Evolutionary conservation across 306 rosid species (phyloP).

Genomic region (Glycine latifolia): DNA sequence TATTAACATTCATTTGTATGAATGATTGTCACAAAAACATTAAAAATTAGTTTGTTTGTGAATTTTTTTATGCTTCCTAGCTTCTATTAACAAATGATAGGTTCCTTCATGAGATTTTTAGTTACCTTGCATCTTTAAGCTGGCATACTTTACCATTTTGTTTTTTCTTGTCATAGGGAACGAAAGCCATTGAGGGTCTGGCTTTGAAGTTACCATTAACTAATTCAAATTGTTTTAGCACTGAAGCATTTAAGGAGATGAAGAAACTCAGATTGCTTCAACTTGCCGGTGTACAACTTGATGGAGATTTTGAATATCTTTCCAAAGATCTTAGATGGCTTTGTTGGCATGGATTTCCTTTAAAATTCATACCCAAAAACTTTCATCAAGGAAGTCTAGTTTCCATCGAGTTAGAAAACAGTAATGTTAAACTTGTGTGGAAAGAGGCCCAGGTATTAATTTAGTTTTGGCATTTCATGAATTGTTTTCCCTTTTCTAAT

Average conservation of each 20-base stretch:
- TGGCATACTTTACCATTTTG: not conserved
- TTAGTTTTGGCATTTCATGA: not conserved
- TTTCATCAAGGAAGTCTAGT: not conserved
- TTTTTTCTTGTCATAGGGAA: not conserved
- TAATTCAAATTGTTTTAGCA: not conserved
- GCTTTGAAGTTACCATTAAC: not conserved
- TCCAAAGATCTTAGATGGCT: not conserved
- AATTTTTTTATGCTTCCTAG: not conserved
- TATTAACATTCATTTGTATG: not conserved
- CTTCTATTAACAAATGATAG: not conserved
- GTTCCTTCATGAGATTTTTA: not conserved
- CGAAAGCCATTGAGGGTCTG: constrained; percentile 17
- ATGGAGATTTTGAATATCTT: not conserved
- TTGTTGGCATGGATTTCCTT: constrained; percentile 12
- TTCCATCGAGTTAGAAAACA: constrained; percentile 7
- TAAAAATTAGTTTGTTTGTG: not conserved
- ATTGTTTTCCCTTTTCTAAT: not conserved
- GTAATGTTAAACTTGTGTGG: not conserved
- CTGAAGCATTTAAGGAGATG: constrained; percentile 2
- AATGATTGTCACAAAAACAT: not conserved
- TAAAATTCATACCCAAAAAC: not conserved
- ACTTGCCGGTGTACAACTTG: not conserved
- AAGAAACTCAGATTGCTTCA: constrained; percentile 20
- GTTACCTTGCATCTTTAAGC: not conserved
- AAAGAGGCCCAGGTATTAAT: not conserved